phyloP scores from a whole-genome alignment of 139 green algal genomes.

The Spirogloea muscicola region DNA sequence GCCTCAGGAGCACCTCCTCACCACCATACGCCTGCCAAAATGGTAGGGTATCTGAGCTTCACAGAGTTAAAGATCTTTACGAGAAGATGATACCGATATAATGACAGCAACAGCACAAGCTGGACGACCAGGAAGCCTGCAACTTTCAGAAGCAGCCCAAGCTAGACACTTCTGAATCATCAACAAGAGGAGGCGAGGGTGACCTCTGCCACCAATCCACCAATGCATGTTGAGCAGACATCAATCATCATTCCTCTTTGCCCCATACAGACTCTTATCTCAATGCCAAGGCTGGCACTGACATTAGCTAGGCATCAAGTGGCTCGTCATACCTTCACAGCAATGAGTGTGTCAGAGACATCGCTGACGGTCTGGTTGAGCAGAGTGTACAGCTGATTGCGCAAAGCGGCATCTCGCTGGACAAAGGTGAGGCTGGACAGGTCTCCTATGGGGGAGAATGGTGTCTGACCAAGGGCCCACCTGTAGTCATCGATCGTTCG shows the following conservation, averaged over 20 bases:
- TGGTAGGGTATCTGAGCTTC: too few species aligned
- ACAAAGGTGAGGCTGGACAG: background rate
- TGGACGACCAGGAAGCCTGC: background rate
- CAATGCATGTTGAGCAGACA: background rate
- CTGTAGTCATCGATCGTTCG: constrained; percentile 10
- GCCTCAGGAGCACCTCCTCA: constrained; percentile 13
- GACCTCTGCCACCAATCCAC: background rate
- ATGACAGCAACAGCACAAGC: background rate
- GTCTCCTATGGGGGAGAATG: constrained; percentile 13
- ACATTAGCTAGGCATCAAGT: background rate
- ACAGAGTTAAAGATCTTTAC: background rate
- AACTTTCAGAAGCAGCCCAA: background rate
- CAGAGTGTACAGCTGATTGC: constrained; percentile 21
- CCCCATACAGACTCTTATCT: background rate
- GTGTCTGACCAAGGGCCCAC: constrained; percentile 24
- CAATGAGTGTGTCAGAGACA: background rate
- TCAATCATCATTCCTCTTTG: background rate
- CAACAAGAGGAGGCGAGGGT: background rate
- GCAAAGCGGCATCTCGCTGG: constrained; percentile 1
- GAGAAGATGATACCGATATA: too few species aligned
- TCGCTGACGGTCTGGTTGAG: constrained; percentile 11
- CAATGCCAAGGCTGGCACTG: background rate
- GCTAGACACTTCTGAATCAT: background rate
- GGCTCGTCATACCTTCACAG: constrained; percentile 9
- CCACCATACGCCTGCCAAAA: constrained; percentile 15